A percentile compares a stretch with the other conserved stretches of the same genome.
These are phyloP conservation scores for Penicillium waksmanii DNA, from an alignment of 495 filamentous ascomycete species.

Conservation along the genomic window DNA sequence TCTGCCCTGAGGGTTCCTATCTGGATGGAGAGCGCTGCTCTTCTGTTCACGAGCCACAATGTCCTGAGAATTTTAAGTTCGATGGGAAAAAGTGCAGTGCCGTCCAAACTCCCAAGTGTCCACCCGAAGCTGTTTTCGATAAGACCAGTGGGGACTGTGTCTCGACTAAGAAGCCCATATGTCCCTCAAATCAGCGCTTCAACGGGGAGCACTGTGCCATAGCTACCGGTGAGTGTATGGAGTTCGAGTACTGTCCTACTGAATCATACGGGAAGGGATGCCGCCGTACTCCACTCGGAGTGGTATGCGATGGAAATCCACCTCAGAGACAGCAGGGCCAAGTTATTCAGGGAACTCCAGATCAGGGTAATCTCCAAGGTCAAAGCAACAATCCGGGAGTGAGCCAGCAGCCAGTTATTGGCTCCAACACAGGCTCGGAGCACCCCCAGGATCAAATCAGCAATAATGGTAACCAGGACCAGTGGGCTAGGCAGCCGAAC, in stretches of 20 bases:
- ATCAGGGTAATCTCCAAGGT: neutral
- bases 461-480: neutral
- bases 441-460: neutral
- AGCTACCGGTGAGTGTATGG: slow-evolving; percentile 8
- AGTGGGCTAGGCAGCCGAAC: neutral
- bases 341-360: neutral
- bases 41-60: neutral
- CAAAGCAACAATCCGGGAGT: neutral
- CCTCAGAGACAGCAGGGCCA: neutral
- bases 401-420: neutral
- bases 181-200: slow-evolving; percentile 8
- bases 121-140: slow-evolving; percentile 3
- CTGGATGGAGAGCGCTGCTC: slow-evolving; percentile 13
- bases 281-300: neutral
- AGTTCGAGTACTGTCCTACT: slow-evolving; percentile 15
- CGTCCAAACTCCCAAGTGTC: slow-evolving; percentile 2
- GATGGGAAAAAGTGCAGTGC: slow-evolving; percentile 13
- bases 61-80: slow-evolving; percentile 2
- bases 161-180: neutral
- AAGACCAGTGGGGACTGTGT: slow-evolving; percentile 2
- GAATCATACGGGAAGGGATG: slow-evolving; percentile 7
- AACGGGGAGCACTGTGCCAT: slow-evolving; percentile 14
- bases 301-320: neutral
- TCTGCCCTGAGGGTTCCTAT: slow-evolving; percentile 6
- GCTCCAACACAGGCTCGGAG: neutral